Evolutionary conservation across 148 eudicot genomes (phyloP).

Genomic region (Suaeda aralocaspica): DNA sequence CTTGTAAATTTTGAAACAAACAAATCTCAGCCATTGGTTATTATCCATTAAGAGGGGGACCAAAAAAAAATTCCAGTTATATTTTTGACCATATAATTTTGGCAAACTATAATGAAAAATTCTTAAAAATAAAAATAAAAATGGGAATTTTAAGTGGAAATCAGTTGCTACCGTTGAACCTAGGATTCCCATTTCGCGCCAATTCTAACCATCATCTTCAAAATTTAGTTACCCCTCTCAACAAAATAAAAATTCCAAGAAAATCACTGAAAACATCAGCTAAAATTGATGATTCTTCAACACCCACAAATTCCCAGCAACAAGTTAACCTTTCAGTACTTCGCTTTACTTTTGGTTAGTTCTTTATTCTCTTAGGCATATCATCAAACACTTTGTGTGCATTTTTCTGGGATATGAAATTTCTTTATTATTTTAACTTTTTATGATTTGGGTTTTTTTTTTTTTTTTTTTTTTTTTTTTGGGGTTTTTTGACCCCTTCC

Average conservation of each 20-base stretch:
- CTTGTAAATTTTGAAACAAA: too few species aligned
- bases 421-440: not conserved
- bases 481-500: too few species aligned
- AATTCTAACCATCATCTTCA: not conserved
- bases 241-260: conserved; percentile 15
- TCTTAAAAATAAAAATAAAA: not conserved
- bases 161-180: conserved; percentile 27
- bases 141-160: conserved; percentile 24
- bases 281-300: conserved; percentile 32
- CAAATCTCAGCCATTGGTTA: too few species aligned
- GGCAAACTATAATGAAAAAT: not conserved
- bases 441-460: conserved; percentile 4
- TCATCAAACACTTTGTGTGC: conserved; percentile 35
- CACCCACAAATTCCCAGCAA: conserved; percentile 34
- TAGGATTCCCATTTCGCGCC: conserved; percentile 26
- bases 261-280: conserved; percentile 22
- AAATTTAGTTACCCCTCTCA: not conserved
- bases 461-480: too few species aligned
- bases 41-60: too few species aligned
- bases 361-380: conserved; percentile 20
- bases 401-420: not conserved
- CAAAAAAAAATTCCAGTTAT: too few species aligned
- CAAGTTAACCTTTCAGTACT: conserved; percentile 83
- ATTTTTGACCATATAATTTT: not conserved
- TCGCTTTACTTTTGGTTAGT: conserved; percentile 74